A percentile compares a stretch with the other conserved stretches of the same genome.
Evolutionary conservation across 176 grass and related monocot genomes (phyloP).

Genomic region (Urochloa ruziziensis): DNA sequence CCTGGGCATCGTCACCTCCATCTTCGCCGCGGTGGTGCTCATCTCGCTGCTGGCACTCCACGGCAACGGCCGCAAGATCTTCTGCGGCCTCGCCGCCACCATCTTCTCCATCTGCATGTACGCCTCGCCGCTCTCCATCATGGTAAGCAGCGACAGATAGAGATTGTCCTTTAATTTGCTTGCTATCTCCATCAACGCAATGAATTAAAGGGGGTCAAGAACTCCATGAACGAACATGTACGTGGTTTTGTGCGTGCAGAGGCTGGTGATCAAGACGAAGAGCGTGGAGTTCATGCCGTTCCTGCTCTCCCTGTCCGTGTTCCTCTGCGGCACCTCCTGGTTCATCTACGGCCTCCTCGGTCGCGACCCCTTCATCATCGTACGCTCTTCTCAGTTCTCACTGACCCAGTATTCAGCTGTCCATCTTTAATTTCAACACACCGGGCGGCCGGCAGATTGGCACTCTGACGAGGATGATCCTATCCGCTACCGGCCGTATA

Average conservation of each 20-base stretch:
- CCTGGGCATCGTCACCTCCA: conserved; percentile 46
- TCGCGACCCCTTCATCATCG: conserved; percentile 76
- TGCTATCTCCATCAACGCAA: background rate
- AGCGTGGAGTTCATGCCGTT: conserved; percentile 99
- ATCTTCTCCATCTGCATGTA: conserved; percentile 99
- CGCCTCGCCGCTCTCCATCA: conserved; percentile 94
- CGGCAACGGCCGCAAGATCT: conserved; percentile 68
- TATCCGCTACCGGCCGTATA: background rate
- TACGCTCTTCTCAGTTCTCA: background rate
- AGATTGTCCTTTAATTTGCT: no score
- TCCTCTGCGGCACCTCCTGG: conserved; percentile 95
- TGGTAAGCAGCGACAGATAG: conserved; percentile 65
- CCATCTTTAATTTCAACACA: background rate
- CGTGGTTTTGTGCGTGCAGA: conserved; percentile 45
- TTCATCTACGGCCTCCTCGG: conserved; percentile 97
- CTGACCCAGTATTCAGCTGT: no score
- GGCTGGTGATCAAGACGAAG: conserved; percentile 95
- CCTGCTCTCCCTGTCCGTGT: conserved; percentile 86
- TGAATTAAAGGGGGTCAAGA: no score
- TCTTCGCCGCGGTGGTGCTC: conserved; percentile 62
- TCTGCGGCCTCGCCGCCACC: conserved; percentile 84
- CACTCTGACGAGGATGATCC: background rate
- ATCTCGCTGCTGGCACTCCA: conserved; percentile 79
- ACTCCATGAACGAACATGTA: no score
- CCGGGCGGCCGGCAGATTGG: background rate